These are phyloP conservation scores for Neofusicoccum kwambonambiense DNA, from an alignment of 2,329 filamentous ascomycete species.

Conservation along the genomic window DNA sequence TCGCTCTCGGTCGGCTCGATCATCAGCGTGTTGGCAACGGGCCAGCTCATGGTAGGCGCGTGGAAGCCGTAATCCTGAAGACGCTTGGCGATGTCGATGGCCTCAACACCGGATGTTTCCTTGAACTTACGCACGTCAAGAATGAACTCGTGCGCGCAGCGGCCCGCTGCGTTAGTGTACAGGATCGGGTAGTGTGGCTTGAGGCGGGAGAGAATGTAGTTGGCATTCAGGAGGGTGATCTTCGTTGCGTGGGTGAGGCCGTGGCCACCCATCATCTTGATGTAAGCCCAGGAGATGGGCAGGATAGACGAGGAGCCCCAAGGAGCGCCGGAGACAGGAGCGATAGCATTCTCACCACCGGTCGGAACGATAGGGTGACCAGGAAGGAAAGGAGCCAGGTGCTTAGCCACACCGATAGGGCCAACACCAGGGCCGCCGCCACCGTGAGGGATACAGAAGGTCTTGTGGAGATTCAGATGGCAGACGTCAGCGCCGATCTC, in stretches of 20 bases:
- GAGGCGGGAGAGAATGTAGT: constrained; percentile 89
- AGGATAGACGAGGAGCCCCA: constrained; percentile 90
- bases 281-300: constrained; percentile 93
- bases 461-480: constrained; percentile 97
- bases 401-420: constrained; percentile 85
- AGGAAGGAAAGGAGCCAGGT: constrained; percentile 75
- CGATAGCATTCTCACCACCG: constrained; percentile 58
- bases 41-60: constrained; percentile 95
- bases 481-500: constrained; percentile 96
- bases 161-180: constrained; percentile 86
- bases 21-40: constrained; percentile 93
- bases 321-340: constrained; percentile 75
- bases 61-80: constrained; percentile 98
- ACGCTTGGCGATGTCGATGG: constrained; percentile 93
- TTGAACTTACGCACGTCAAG: constrained; percentile 84
- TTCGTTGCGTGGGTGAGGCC: constrained; percentile 88
- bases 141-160: constrained; percentile 97
- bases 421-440: constrained; percentile 92
- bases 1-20: constrained; percentile 96
- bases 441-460: constrained; percentile 96
- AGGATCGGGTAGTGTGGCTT: constrained; percentile 84
- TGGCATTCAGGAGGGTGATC: constrained; percentile 91
- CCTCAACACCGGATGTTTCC: constrained; percentile 78
- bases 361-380: constrained; percentile 63
- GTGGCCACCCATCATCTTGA: constrained; percentile 83